Percentiles rank a stretch among this genome's conserved stretches.
Evolutionary conservation across 2,329 filamentous ascomycete species (phyloP).

Genomic region (Corniculantispora saksenae): DNA sequence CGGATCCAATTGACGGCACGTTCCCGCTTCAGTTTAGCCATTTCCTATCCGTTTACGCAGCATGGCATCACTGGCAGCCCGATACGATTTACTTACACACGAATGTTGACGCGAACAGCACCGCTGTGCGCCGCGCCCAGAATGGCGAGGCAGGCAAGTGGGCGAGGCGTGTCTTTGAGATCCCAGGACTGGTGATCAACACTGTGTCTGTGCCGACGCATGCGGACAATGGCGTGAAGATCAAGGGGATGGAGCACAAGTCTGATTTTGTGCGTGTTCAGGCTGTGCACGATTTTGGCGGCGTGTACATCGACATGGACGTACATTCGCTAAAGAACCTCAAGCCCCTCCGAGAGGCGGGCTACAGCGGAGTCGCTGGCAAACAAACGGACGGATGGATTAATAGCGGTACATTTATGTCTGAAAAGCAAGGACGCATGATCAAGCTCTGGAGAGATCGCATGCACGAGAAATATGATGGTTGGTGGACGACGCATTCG

Average conservation of each 20-base stretch:
- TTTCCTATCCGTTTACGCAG: constrained; percentile 28
- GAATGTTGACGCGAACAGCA: constrained; percentile 28
- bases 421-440: constrained; percentile 23
- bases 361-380: constrained; percentile 22
- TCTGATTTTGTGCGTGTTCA: constrained; percentile 27
- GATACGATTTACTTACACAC: constrained; percentile 30
- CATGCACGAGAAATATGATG: constrained; percentile 31
- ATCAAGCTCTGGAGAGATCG: constrained; percentile 24
- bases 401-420: constrained; percentile 30
- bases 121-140: constrained; percentile 32
- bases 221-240: constrained; percentile 22
- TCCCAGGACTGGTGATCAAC: constrained; percentile 25
- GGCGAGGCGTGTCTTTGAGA: constrained; percentile 26
- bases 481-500: constrained; percentile 31
- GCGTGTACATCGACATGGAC: constrained; percentile 28
- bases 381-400: constrained; percentile 22
- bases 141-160: constrained; percentile 25
- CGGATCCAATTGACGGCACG: constrained; percentile 21
- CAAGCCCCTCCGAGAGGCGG: constrained; percentile 17
- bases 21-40: constrained; percentile 29
- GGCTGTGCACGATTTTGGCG: constrained; percentile 25
- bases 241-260: constrained; percentile 24
- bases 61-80: constrained; percentile 25
- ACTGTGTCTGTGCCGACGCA: constrained; percentile 34
- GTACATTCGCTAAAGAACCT: constrained; percentile 23